A percentile compares a stretch with the other conserved stretches of the same genome.
phyloP scores from a whole-genome alignment of 2,329 filamentous ascomycete genomes.

The Fusarium stilboides region DNA sequence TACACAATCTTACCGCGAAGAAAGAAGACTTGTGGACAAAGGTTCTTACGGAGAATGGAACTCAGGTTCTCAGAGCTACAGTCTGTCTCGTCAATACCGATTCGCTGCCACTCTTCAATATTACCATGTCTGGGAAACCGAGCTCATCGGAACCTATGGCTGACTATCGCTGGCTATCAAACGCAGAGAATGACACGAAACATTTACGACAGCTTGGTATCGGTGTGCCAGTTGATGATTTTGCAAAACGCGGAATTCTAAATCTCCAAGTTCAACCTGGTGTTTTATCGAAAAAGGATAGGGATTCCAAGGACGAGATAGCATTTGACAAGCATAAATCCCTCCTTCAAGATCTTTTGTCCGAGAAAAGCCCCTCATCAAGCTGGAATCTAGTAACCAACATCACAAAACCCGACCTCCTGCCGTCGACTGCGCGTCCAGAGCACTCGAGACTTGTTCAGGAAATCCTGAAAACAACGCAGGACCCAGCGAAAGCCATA shows the following conservation, averaged over 20 bases:
- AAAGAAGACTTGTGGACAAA: slow-evolving; percentile 13
- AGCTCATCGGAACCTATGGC: not conserved
- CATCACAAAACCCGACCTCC: no score
- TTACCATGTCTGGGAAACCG: slow-evolving; percentile 10
- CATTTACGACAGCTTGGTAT: slow-evolving; percentile 15
- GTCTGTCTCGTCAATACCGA: slow-evolving; percentile 1
- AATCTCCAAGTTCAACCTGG: not conserved
- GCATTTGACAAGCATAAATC: no score
- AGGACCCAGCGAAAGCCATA: no score
- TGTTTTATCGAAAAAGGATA: no score
- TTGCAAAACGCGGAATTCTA: slow-evolving; percentile 8
- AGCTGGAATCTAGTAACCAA: no score
- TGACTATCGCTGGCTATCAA: no score
- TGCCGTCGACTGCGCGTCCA: no score
- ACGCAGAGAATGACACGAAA: not conserved
- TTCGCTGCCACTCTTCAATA: not conserved
- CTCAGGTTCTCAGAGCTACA: not conserved
- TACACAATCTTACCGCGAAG: not conserved
- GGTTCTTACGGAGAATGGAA: not conserved
- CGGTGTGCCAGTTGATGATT: not conserved
- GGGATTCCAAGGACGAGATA: accelerated
- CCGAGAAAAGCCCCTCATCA: no score
- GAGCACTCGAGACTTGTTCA: no score
- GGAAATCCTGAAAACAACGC: no score
- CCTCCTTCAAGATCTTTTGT: no score